Percentiles rank a stretch among this genome's conserved stretches.
Evolutionary conservation across 352 stramenopile species (phyloP).

Genomic region (Phytophthora cajani): DNA sequence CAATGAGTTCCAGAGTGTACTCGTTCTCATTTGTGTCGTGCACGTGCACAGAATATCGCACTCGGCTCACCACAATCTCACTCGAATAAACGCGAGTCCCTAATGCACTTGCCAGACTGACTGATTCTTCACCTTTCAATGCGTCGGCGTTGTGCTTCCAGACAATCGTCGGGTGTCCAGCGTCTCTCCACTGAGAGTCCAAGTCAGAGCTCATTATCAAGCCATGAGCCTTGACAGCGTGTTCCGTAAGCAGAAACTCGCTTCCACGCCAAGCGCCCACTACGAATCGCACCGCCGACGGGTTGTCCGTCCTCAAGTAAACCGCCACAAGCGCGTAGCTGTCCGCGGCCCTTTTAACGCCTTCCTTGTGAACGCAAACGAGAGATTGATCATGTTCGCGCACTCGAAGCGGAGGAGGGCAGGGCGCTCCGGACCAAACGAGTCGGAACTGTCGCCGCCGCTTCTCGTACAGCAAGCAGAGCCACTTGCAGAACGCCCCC

Average conservation of each 20-base stretch:
- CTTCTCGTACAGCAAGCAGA: conserved; percentile 68
- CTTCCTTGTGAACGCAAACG: conserved; percentile 73
- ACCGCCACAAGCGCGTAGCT: conserved; percentile 40
- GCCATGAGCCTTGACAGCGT: conserved; percentile 19
- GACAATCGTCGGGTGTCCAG: conserved; percentile 30
- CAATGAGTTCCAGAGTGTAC: conserved; percentile 35
- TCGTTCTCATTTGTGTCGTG: conserved; percentile 36
- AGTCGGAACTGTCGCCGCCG: conserved; percentile 56
- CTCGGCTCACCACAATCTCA: conserved; percentile 29
- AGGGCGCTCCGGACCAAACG: conserved; percentile 63
- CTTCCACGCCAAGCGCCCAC: conserved; percentile 23
- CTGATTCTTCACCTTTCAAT: conserved; percentile 3
- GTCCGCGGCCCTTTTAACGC: conserved; percentile 29
- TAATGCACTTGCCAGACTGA: background rate
- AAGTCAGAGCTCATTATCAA: conserved; percentile 43
- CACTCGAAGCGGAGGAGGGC: conserved; percentile 56
- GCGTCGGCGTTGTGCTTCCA: conserved; percentile 36
- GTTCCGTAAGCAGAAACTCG: conserved; percentile 31
- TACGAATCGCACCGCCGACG: conserved; percentile 49
- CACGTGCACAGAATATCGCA: conserved; percentile 26
- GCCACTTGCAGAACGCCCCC: conserved; percentile 60
- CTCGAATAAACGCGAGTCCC: conserved; percentile 49
- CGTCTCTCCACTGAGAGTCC: conserved; percentile 17
- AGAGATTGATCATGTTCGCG: conserved; percentile 57
- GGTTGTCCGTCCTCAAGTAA: conserved; percentile 47